Base-by-base conservation (phyloP, 768 basidiomycete species). In the Cyclocybe cylindracea region DNA sequence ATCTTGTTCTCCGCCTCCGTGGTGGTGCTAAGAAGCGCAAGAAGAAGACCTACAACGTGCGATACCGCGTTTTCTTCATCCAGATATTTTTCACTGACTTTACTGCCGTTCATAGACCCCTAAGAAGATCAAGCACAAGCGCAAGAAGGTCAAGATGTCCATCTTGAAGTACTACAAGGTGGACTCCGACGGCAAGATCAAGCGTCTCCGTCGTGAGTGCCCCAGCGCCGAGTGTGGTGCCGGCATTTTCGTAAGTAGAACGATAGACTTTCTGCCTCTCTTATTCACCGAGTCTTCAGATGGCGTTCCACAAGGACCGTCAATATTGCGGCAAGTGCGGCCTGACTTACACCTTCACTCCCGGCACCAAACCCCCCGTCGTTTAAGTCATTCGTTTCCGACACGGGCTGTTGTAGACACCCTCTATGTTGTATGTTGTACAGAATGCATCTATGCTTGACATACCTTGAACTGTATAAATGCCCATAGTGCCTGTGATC, bases 121-220 rank as follows among this genome's bases (percentile, higher is more conserved):
- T 74, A 97, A 96, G 85, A 98, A 98, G 84, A 86, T 97, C 85
- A 98, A 97, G 88, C 95, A 96, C 82, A 97, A 97, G 86, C 88
- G 90, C 75, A 98, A 98, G 85, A 97, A 98, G 83, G 93, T 96
- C 82, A 98, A 98, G 89, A 98, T 99, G 94, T 78, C 94, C 67
- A 97, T 98, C 78, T 82, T 99, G 73, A 98, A 98, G 78, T 99
- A 97, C 84, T 99, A 98, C 83, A 96, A 97, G 79, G 95, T 99
- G 63, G 96, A 98, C 77, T 95, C 94, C 41, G 96, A 98, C 64
- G 97, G 96, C 72, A 98, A 97, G 79, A 95, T 98, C 83, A 97
- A 97, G 84, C 94, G 97, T 70, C 86, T 99, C 55, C 86, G 96
- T 68, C 92, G 97, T 62, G 96, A 98, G 73, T 99, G 97, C 78